These are phyloP conservation scores for Talaromyces sp. DNA, from an alignment of 2,329 filamentous ascomycete genomes.

Conservation along the genomic window DNA sequence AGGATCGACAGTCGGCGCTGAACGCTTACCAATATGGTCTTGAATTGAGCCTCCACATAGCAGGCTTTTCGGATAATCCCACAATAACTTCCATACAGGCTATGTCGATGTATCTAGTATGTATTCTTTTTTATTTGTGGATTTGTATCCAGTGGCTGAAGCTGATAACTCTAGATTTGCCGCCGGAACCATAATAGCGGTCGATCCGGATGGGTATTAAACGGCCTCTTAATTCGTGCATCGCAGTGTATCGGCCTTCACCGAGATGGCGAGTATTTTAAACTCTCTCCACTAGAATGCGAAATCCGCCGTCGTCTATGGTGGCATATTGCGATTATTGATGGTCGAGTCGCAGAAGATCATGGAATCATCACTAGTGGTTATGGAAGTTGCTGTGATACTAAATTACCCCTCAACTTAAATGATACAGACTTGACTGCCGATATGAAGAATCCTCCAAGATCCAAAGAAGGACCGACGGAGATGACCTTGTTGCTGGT, in stretches of 20 bases:
- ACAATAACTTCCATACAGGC: conserved; percentile 33
- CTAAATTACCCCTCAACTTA: not conserved
- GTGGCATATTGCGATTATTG: conserved; percentile 49
- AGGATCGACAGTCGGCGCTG: conserved; percentile 19
- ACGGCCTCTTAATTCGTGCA: conserved; percentile 52
- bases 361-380: conserved; percentile 51
- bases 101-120: conserved; percentile 39
- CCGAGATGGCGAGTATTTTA: conserved; percentile 53
- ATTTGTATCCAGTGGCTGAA: not conserved
- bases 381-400: conserved; percentile 48
- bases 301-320: conserved; percentile 59
- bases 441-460: conserved; percentile 15
- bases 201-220: conserved; percentile 47
- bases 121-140: not conserved
- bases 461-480: not conserved
- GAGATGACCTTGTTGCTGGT: not conserved
- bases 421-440: conserved; percentile 3
- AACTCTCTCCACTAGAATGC: conserved; percentile 55
- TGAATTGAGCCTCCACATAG: conserved; percentile 40
- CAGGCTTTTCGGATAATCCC: conserved; percentile 42
- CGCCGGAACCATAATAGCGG: conserved; percentile 24
- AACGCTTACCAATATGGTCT: conserved; percentile 28
- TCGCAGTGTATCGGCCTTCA: conserved; percentile 57
- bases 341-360: conserved; percentile 55
- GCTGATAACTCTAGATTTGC: conserved; percentile 20